A percentile compares a stretch with the other conserved stretches of the same genome.
phyloP scores from a whole-genome alignment of 202 grass and related monocot species.

The Dendrocalamus latiflorus region DNA sequence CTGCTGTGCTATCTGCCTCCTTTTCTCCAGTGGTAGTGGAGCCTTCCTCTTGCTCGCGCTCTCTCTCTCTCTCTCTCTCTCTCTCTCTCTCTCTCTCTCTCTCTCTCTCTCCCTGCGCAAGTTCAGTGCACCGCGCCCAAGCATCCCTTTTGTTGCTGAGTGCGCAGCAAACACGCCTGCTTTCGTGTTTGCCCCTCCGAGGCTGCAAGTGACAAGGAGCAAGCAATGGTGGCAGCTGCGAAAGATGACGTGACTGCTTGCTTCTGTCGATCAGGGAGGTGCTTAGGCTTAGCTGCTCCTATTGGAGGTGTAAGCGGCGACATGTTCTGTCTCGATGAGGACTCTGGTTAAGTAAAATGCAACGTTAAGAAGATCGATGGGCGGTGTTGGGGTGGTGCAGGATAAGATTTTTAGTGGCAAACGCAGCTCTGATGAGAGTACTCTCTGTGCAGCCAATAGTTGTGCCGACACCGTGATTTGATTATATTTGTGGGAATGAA shows the following conservation, averaged over 20 bases:
- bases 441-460: not conserved
- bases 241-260: slow-evolving; percentile 2
- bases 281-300: not conserved
- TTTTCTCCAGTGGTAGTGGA: not conserved
- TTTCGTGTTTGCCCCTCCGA: not conserved
- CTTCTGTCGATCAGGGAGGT: not conserved
- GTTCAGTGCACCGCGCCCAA: slow-evolving; percentile 24
- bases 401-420: slow-evolving; percentile 14
- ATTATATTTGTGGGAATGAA: not conserved
- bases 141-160: slow-evolving; percentile 26
- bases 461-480: slow-evolving; percentile 31
- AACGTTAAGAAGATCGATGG: not conserved
- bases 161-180: slow-evolving; percentile 28
- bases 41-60: not conserved
- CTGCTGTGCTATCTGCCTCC: not conserved
- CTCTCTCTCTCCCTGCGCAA: not conserved
- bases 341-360: not conserved
- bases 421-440: not conserved
- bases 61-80: not conserved
- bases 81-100: too few species aligned
- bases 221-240: not conserved
- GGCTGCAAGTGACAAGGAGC: not conserved
- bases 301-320: slow-evolving; percentile 1
- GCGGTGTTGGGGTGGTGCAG: not conserved
- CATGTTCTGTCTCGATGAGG: not conserved